Evolutionary conservation across 768 basidiomycete genomes (phyloP).

Genomic region (Naganishia friedmannii): DNA sequence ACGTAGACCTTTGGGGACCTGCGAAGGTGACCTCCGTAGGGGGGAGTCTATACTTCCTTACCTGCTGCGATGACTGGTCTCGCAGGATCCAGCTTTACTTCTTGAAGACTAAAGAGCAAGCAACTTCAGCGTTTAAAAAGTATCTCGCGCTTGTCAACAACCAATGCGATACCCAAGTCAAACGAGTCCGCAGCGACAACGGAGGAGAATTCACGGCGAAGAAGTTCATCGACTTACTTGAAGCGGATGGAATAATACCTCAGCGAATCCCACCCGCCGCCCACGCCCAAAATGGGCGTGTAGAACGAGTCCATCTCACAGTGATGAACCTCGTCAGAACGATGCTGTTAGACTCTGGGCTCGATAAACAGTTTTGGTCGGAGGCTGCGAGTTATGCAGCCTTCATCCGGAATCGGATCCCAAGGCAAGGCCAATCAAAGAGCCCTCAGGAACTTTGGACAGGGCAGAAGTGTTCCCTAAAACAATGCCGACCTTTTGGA

Average conservation of each 20-base stretch:
- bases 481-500: no score
- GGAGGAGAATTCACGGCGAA: conserved; percentile 35
- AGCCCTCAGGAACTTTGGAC: no score
- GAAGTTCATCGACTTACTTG: conserved; percentile 13
- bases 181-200: conserved; percentile 28
- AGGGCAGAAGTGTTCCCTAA: no score
- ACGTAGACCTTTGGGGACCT: conserved; percentile 9
- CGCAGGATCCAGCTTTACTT: background rate
- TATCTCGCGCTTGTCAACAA: conserved; percentile 15
- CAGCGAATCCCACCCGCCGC: conserved; percentile 28
- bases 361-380: no score
- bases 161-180: conserved; percentile 26
- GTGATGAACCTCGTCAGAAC: no score
- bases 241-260: conserved; percentile 4
- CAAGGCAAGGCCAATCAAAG: no score
- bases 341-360: no score
- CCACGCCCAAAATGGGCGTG: conserved; percentile 35
- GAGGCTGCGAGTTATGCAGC: no score
- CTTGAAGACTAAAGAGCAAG: conserved; percentile 17
- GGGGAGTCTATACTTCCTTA: background rate
- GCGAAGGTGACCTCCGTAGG: background rate
- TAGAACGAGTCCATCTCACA: no score
- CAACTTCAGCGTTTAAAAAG: background rate
- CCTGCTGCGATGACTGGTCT: conserved; percentile 18
- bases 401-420: no score